Evolutionary conservation across 208 protist species (phyloP), one percentile per base, ranked within the genome.

Genomic region (Trypanosoma caninum): DNA sequence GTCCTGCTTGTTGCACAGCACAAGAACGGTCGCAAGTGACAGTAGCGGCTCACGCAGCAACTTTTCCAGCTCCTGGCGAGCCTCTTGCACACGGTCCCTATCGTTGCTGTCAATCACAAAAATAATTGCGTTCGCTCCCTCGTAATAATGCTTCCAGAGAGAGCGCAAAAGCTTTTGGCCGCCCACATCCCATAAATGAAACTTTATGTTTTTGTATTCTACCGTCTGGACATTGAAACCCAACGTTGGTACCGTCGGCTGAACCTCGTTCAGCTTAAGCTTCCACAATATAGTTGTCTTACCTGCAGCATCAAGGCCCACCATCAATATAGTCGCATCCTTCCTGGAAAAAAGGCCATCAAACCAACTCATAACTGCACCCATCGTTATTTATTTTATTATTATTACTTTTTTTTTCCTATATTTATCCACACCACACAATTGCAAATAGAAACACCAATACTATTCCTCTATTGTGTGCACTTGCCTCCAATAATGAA

Each of bases 271-370:
- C 23, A 99, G 85, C 74, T 99, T 99, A 7, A 99, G 72, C 64
- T 99, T 98, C 65, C 98, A 97, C 0, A 99, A 79, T 56, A 99
- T 97, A 1, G 96, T 97, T 25, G 98, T 99, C 78, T 99, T 99
- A 22, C 98, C 98, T 0, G 96, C 96, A 0, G 94, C 94, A 69
- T 99, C 97, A 44, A 98, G 89, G 40, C 96, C 95, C 27, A 98
- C 75, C 94, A 98, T 97, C 18, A 98, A 76, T 44, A 98, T 95
- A 48, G 78, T 88, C 8, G 90, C 95, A 60, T 97, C 94, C 72
- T 95, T 94, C 58, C 92, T 94, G 56, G 65, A 41, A 69, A 96
- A 95, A 35, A 95, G 66, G 44, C 63, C 47, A n/a, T 82, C 75
- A 59, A 89, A 83, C 74, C 69, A 83, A 57, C 72, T 78, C 44